These are phyloP conservation scores for Pleurotus eryngii DNA, from an alignment of 768 basidiomycete genomes.

Conservation along the genomic window DNA sequence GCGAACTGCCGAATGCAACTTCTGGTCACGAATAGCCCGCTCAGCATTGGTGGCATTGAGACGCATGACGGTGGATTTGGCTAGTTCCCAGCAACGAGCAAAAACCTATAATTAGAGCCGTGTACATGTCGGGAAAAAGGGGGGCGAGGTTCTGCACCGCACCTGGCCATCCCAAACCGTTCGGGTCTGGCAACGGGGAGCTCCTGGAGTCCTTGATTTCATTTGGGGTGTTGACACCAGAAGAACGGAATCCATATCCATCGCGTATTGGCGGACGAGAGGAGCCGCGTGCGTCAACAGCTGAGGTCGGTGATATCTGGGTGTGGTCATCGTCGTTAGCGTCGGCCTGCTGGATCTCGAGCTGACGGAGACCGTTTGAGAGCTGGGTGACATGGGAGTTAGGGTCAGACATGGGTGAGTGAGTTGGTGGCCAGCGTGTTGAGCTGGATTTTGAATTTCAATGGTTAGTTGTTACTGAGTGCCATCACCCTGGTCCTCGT, in stretches of 20 bases:
- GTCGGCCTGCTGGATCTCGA: conserved; percentile 32
- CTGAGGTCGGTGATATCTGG: background rate
- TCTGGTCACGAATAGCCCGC: conserved; percentile 66
- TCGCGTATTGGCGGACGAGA: conserved; percentile 48
- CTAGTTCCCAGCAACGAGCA: conserved; percentile 34
- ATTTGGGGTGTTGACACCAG: conserved; percentile 64
- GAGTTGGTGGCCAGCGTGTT: background rate
- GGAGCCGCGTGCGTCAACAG: background rate
- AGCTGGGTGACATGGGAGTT: conserved; percentile 36
- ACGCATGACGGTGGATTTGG: conserved; percentile 86
- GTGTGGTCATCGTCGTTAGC: background rate
- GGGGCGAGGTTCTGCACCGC: conserved; percentile 16
- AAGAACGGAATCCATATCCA: conserved; percentile 81
- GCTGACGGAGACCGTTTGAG: conserved; percentile 43
- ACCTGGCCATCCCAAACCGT: conserved; percentile 96
- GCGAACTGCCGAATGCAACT: conserved; percentile 80
- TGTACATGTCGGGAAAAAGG: background rate
- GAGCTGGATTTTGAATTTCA: background rate
- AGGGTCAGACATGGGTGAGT: background rate
- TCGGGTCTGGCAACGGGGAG: conserved; percentile 42
- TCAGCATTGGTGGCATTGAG: conserved; percentile 78
- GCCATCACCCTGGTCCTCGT: conserved; percentile 4
- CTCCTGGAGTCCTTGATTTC: conserved; percentile 18
- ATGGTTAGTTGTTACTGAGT: background rate
- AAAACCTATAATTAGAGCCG: conserved; percentile 4